Conservation (phyloP, 306 rosid species). For the Cucurbita argyrosperma region DNA sequence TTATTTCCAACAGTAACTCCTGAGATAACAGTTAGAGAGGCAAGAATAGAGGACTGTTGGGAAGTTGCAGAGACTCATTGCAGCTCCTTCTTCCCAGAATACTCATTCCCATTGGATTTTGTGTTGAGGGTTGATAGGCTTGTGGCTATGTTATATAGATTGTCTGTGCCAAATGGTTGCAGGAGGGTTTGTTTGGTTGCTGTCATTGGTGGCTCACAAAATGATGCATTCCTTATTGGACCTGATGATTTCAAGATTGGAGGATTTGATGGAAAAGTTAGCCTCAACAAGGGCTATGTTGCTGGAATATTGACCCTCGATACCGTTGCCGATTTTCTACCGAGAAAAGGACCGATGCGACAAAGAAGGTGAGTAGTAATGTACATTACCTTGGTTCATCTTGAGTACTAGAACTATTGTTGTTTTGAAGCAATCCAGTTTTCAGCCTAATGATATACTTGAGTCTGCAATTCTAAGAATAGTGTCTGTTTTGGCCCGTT, state of each 20-base stretch:
- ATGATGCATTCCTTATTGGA: conserved; percentile 47
- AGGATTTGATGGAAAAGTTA: conserved; percentile 55
- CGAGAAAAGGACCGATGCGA: conserved; percentile 65
- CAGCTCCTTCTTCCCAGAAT: conserved; percentile 93
- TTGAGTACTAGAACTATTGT: neutral
- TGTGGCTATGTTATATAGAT: conserved; percentile 74
- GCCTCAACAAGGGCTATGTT: conserved; percentile 78
- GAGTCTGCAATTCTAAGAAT: neutral
- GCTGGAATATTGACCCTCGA: conserved; percentile 87
- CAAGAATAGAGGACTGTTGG: conserved; percentile 92
- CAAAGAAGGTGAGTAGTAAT: conserved; percentile 50
- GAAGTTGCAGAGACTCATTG: conserved; percentile 99
- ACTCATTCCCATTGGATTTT: conserved; percentile 75
- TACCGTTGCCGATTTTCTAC: conserved; percentile 91
- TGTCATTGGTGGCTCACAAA: conserved; percentile 44
- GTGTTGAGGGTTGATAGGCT: conserved; percentile 78
- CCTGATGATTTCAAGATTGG: conserved; percentile 57
- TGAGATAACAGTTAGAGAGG: conserved; percentile 72
- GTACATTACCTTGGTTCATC: neutral
- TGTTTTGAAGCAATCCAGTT: neutral
- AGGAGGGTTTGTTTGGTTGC: conserved; percentile 81
- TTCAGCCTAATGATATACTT: neutral
- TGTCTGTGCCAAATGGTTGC: conserved; percentile 68
- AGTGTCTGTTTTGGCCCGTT: too few species aligned
- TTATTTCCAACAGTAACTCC: conserved; percentile 67